Evolutionary conservation across 257 asterid genomes (phyloP), one percentile per base, ranked within the genome.

Genomic region (Capsicum rhomboideum): DNA sequence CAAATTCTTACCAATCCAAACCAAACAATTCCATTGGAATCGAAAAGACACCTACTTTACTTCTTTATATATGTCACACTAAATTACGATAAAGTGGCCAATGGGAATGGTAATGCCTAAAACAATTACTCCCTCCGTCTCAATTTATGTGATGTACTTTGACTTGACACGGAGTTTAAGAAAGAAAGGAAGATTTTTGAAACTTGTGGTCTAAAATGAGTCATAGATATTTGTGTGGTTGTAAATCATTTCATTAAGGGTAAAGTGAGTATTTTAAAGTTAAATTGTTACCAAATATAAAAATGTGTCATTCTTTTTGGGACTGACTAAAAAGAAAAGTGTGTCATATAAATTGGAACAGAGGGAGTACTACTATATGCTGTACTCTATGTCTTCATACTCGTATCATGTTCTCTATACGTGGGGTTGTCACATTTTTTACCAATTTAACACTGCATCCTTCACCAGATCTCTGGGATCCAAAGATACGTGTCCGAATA

Each of bases 11-110:
- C 63, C 82, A 77, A 77, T 77, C 61, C 44, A 26, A 77, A 77
- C 63, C 81, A 77, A 77, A 77, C 82, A 50, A 50, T 77, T 75
- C 28, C 17, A 77, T 50, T 77, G 82, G 82, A 50, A 77, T 54
- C 26, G 26, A 77, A 49, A 50, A 77, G 81, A 50, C 81, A 77
- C 63, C 82, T 8, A 77, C 61, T 77, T 77, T 26, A 77, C 46
- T 77, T 26, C 63, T 77, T 17, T 50, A 52, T 77, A 52, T 77
- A 26, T 50, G 17, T 26, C 17, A n/a, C 17, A 8, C 50, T 28
- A 77, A 77, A 77, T 50, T 50, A 77, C 13, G 82, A 50, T 77
- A 26, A 77, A 77, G 44, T 77, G 26, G 46, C 46, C 81, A 16
- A 77, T 28, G 63, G 63, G 44, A 50, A 13, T 18, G 21, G 16